Evolutionary conservation across 495 filamentous ascomycete species (phyloP).

Genomic region (Melanomma pulvis-pyrius): DNA sequence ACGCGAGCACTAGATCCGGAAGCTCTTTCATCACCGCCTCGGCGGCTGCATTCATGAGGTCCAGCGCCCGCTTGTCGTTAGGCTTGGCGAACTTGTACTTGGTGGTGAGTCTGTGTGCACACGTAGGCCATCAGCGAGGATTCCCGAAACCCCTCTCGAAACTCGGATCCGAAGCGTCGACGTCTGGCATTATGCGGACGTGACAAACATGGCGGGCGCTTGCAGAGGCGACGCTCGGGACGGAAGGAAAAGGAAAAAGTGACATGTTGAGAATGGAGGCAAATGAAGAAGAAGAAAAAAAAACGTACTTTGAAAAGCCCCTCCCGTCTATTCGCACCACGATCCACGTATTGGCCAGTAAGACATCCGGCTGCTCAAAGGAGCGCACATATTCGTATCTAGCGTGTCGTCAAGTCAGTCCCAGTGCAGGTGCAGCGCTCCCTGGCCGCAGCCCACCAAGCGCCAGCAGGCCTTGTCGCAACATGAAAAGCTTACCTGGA

Average conservation of each 20-base stretch:
- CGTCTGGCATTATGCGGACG: not conserved
- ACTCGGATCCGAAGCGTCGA: not conserved
- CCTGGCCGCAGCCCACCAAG: not conserved
- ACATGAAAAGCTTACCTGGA: slow-evolving; percentile 55
- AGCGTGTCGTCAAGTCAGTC: slow-evolving; percentile 45
- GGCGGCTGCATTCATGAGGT: slow-evolving; percentile 94
- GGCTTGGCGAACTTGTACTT: slow-evolving; percentile 88
- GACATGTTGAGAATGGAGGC: not conserved
- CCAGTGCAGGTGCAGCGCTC: slow-evolving; percentile 2
- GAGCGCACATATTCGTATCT: slow-evolving; percentile 91
- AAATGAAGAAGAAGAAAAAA: not conserved
- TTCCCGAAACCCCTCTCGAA: slow-evolving; percentile 3
- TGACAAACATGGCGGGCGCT: not conserved
- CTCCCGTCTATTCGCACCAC: slow-evolving; percentile 85
- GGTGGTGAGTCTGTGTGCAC: slow-evolving; percentile 63
- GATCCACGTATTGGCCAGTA: slow-evolving; percentile 91
- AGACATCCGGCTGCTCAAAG: slow-evolving; percentile 78
- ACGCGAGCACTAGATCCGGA: slow-evolving; percentile 82
- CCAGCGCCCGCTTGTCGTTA: slow-evolving; percentile 82
- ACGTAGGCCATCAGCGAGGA: slow-evolving; percentile 1
- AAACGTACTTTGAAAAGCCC: slow-evolving; percentile 28
- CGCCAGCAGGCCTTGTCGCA: not conserved
- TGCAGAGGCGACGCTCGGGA: not conserved
- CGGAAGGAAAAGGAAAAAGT: not conserved
- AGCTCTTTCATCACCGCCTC: slow-evolving; percentile 79